These are phyloP conservation scores for Nymphaea thermarum DNA, from an alignment of 164 flowering plant genomes.

Conservation along the genomic window DNA sequence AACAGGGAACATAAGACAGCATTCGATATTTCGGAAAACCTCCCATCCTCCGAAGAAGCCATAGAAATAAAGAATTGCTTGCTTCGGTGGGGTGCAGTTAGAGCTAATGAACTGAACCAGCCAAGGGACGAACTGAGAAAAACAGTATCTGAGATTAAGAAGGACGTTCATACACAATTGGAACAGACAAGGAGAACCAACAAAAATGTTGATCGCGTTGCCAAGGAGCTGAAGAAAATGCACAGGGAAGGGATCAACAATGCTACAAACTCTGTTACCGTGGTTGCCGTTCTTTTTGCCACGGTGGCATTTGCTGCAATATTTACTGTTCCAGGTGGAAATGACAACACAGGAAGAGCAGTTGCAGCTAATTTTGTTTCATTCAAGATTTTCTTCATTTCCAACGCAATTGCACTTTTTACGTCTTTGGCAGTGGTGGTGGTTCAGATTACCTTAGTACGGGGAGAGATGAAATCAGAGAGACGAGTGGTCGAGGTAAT, in stretches of 20 bases:
- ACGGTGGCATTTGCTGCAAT: slow-evolving; percentile 78
- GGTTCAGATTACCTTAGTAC: slow-evolving; percentile 65
- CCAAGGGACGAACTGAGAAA: slow-evolving; percentile 66
- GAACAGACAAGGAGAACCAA: slow-evolving; percentile 64
- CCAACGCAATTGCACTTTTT: slow-evolving; percentile 60
- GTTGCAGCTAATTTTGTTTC: slow-evolving; percentile 28
- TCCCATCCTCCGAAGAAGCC: slow-evolving; percentile 50
- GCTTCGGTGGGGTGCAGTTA: slow-evolving; percentile 38
- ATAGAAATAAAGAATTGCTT: slow-evolving; percentile 44
- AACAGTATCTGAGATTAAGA: slow-evolving; percentile 62
- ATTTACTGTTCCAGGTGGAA: slow-evolving; percentile 69
- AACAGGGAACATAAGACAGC: slow-evolving; percentile 73
- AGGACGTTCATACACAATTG: slow-evolving; percentile 63
- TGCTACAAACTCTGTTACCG: slow-evolving; percentile 73
- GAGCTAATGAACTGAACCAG: slow-evolving; percentile 64
- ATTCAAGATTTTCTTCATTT: slow-evolving; percentile 64
- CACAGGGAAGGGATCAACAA: slow-evolving; percentile 74
- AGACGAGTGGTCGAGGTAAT: slow-evolving; percentile 56
- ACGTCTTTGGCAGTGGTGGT: slow-evolving; percentile 76
- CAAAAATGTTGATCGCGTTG: slow-evolving; percentile 53
- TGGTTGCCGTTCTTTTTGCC: slow-evolving; percentile 71
- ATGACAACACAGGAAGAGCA: slow-evolving; percentile 35
- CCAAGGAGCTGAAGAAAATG: slow-evolving; percentile 56
- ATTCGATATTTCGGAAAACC: slow-evolving; percentile 57
- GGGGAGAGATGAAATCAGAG: slow-evolving; percentile 68